Percentiles rank a stretch among this genome's conserved stretches.
Conservation (phyloP, 1,284 basidiomycete genomes). For the Malassezia cuniculi region DNA sequence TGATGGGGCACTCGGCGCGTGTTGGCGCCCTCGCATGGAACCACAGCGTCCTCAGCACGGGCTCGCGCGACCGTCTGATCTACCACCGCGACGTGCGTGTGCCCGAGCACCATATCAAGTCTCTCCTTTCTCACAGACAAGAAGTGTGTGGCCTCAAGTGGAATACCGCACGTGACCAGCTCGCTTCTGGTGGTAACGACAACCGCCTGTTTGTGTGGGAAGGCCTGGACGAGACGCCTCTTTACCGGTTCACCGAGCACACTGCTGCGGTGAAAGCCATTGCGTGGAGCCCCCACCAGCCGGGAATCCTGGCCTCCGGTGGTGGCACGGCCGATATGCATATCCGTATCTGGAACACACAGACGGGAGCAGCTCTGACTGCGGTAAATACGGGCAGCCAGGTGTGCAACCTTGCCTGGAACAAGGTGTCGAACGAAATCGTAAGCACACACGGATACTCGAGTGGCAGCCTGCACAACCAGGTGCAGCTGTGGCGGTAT, state of each 20-base stretch:
- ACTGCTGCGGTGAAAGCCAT: conserved; percentile 94
- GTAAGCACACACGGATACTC: conserved; percentile 97
- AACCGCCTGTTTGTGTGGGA: conserved; percentile 98
- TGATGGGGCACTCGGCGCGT: conserved; percentile 70
- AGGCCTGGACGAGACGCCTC: conserved; percentile 50
- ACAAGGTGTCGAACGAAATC: conserved; percentile 78
- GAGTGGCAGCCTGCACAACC: conserved; percentile 82
- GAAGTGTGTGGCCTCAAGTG: conserved; percentile 94
- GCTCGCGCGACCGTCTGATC: conserved; percentile 78
- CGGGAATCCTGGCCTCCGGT: conserved; percentile 83
- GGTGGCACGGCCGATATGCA: conserved; percentile 93
- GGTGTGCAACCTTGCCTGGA: conserved; percentile 95
- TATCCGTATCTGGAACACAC: conserved; percentile 92
- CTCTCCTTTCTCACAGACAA: conserved; percentile 71
- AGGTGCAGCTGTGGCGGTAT: conserved; percentile 97
- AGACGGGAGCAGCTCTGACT: conserved; percentile 64
- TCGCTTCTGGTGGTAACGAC: conserved; percentile 94
- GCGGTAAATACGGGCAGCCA: conserved; percentile 42
- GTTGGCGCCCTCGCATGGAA: conserved; percentile 95
- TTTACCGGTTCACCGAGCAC: conserved; percentile 91
- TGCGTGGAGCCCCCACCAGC: conserved; percentile 90
- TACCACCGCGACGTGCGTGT: conserved; percentile 80
- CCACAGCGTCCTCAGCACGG: conserved; percentile 70
- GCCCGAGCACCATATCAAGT: conserved; percentile 59
- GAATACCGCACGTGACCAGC: conserved; percentile 62